phyloP scores from a whole-genome alignment of 2,329 filamentous ascomycete genomes.

The Fusarium temperatum region DNA sequence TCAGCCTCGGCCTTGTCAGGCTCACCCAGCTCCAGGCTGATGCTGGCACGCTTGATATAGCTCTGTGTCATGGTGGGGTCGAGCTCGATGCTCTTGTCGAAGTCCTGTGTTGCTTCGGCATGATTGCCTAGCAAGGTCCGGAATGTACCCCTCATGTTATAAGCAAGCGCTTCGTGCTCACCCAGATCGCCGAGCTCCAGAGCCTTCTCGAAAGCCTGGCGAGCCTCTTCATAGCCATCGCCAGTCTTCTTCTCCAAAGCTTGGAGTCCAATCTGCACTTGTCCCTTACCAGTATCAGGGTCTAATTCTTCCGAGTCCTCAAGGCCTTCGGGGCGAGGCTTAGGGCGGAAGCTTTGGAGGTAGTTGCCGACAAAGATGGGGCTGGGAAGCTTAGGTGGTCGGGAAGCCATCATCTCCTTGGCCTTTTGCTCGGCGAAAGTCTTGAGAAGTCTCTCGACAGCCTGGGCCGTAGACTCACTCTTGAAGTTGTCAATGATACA shows the following conservation, averaged over 20 bases:
- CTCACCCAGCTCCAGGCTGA: conserved; percentile 92
- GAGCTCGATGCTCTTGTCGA: conserved; percentile 92
- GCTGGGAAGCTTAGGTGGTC: conserved; percentile 87
- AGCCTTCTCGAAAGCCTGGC: conserved; percentile 86
- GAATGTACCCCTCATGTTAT: conserved; percentile 98
- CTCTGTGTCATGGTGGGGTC: conserved; percentile 90
- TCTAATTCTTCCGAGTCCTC: conserved; percentile 82
- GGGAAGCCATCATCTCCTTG: conserved; percentile 86
- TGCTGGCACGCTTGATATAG: conserved; percentile 98
- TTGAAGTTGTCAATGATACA: conserved; percentile 99
- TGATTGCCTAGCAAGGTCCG: conserved; percentile 91
- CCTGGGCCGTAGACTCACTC: conserved; percentile 86
- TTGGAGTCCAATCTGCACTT: conserved; percentile 83
- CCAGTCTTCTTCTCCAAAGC: conserved; percentile 86
- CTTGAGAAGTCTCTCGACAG: conserved; percentile 93
- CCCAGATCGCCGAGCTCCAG: conserved; percentile 82
- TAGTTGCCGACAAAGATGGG: conserved; percentile 99
- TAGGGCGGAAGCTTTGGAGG: conserved; percentile 94
- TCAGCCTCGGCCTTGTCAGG: conserved; percentile 87
- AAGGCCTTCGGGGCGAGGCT: conserved; percentile 80
- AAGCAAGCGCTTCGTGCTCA: conserved; percentile 86
- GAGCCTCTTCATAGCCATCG: conserved; percentile 90
- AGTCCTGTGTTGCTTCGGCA: conserved; percentile 80
- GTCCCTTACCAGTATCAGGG: conserved; percentile 82
- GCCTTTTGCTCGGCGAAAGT: conserved; percentile 96